Conservation (phyloP, 164 flowering plant species). For the Vitis cinerea region DNA sequence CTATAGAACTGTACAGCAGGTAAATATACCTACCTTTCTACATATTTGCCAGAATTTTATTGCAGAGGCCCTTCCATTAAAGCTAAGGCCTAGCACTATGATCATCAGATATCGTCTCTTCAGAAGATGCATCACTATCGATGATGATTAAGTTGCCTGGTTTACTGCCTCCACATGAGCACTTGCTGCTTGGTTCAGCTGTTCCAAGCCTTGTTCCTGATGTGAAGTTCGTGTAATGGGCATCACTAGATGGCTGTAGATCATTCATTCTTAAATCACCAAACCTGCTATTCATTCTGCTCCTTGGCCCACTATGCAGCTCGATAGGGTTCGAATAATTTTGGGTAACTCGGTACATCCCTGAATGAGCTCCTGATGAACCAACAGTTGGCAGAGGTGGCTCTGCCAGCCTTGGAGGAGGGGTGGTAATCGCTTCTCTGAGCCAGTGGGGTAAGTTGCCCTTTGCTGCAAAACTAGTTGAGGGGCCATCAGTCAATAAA, state of each 20-base stretch:
- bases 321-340: conserved; percentile 8
- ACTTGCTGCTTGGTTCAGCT: conserved; percentile 8
- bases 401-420: conserved; percentile 22
- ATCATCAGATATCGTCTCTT: conserved; percentile 71
- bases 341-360: conserved; percentile 7
- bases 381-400: conserved; percentile 11
- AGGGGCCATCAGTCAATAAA: background rate
- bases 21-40: background rate
- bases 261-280: conserved; percentile 12
- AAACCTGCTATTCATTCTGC: conserved; percentile 4
- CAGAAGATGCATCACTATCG: conserved; percentile 70
- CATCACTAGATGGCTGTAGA: conserved; percentile 4
- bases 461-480: conserved; percentile 4
- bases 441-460: conserved; percentile 54
- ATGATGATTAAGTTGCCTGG: conserved; percentile 38
- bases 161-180: conserved; percentile 8
- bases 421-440: conserved; percentile 30
- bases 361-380: conserved; percentile 7
- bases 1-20: background rate
- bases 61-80: background rate
- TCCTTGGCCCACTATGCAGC: background rate
- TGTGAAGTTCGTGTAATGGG: conserved; percentile 11
- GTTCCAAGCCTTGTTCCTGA: conserved; percentile 7
- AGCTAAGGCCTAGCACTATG: conserved; percentile 23
- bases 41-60: background rate